These are phyloP conservation scores for Raphanus sativus DNA, from an alignment of 345 rosid genomes.

Conservation along the genomic window DNA sequence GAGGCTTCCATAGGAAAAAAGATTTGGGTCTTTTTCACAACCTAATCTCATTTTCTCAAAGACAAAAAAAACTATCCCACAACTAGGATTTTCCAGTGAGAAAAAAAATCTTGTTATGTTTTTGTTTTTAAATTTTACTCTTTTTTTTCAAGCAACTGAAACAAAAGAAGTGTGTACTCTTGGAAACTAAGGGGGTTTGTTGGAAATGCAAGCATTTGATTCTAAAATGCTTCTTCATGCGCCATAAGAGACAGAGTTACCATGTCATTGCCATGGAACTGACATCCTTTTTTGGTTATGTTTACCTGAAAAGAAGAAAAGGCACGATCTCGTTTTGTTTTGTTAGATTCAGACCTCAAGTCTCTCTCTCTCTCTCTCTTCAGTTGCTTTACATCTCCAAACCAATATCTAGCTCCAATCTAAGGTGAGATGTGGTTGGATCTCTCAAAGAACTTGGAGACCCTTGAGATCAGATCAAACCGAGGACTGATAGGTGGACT, in stretches of 20 bases:
- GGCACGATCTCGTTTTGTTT: too few relatives aligned
- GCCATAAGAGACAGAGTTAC: background rate
- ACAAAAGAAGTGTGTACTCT: constrained; percentile 18
- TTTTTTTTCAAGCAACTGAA: constrained; percentile 14
- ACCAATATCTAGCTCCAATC: constrained; percentile 43
- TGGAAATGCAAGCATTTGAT: constrained; percentile 14
- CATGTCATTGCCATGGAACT: too few relatives aligned
- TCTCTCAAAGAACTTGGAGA: constrained; percentile 56
- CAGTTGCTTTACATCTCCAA: constrained; percentile 64
- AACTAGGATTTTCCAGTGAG: constrained; percentile 6
- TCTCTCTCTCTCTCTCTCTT: constrained; percentile 68
- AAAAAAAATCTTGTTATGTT: constrained; percentile 2
- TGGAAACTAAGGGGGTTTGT: constrained; percentile 1
- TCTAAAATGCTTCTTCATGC: background rate
- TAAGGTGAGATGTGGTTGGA: constrained; percentile 51
- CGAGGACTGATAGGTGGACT: constrained; percentile 67
- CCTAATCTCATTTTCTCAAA: constrained; percentile 37
- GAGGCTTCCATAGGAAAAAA: constrained; percentile 70
- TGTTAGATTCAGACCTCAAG: constrained; percentile 47
- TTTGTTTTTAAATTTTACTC: background rate
- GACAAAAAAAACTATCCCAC: constrained; percentile 28
- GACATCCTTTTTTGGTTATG: too few relatives aligned
- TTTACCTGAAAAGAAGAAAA: too few relatives aligned
- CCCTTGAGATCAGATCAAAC: constrained; percentile 73
- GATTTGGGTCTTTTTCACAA: constrained; percentile 85